A percentile compares a stretch with the other conserved stretches of the same genome.
phyloP scores from a whole-genome alignment of 495 filamentous ascomycete genomes.

The Chaetomium tenue region DNA sequence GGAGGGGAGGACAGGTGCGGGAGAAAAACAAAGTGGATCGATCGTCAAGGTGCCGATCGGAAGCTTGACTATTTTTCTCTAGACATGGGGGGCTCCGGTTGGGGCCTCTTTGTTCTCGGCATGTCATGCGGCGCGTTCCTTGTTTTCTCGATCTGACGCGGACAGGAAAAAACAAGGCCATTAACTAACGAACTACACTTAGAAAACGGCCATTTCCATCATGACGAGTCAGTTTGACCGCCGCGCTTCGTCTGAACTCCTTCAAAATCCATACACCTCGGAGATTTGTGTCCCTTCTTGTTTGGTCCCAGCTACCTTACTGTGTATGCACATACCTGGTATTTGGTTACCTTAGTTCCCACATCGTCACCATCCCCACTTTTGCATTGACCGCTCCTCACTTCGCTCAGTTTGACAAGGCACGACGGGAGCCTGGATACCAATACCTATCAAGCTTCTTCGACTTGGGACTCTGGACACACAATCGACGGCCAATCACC shows the following conservation, averaged over 20 bases:
- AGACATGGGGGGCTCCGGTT: background rate
- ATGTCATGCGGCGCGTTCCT: constrained; percentile 13
- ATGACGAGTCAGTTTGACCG: constrained; percentile 3
- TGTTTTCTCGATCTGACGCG: background rate
- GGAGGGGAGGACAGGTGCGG: constrained; percentile 5
- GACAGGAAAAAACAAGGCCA: constrained; percentile 3
- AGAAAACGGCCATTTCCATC: too few relatives aligned
- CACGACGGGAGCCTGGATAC: background rate
- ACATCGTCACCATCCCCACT: background rate
- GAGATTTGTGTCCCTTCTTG: too few relatives aligned
- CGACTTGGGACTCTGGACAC: background rate
- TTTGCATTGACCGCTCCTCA: background rate
- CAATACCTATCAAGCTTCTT: too few relatives aligned
- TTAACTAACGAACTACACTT: background rate
- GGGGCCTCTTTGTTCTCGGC: background rate
- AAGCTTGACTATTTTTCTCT: constrained; percentile 13
- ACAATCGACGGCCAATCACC: background rate
- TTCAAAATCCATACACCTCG: too few relatives aligned
- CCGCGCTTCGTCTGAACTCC: background rate
- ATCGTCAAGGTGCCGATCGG: constrained; percentile 13
- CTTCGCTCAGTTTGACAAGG: background rate
- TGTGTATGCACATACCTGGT: too few relatives aligned
- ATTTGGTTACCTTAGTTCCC: too few relatives aligned
- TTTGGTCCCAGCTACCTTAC: background rate
- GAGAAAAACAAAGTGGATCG: constrained; percentile 18